Percentiles rank a stretch among this genome's conserved stretches.
phyloP scores from a whole-genome alignment of 495 filamentous ascomycete species.

The Lasiosphaeria miniovina region DNA sequence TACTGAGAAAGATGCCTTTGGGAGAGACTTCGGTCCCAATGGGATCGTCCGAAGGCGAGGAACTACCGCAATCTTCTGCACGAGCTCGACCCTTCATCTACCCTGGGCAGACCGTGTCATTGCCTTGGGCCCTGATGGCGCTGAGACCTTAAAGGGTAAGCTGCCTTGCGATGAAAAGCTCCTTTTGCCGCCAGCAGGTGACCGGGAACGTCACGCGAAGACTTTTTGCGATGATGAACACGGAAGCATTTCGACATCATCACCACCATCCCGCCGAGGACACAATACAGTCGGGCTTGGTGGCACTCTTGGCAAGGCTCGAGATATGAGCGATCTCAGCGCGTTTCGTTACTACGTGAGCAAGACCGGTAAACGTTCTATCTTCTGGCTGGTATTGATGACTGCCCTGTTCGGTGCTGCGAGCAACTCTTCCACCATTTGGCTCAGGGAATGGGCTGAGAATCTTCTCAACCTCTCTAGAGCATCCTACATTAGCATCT shows the following conservation, averaged over 20 bases:
- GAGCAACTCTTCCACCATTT: neutral
- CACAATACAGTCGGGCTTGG: neutral
- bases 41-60: constrained; percentile 14
- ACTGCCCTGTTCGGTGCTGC: neutral
- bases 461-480: neutral
- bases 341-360: constrained; percentile 3
- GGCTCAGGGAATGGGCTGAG: neutral
- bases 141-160: neutral
- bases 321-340: neutral
- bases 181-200: no score
- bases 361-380: neutral
- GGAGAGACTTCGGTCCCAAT: constrained; percentile 40
- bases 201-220: no score
- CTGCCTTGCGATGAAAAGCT: neutral
- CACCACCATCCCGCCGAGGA: constrained; percentile 2
- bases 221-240: no score
- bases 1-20: constrained; percentile 56
- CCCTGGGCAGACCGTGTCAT: constrained; percentile 49
- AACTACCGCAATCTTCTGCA: constrained; percentile 9
- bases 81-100: constrained; percentile 22
- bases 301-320: neutral
- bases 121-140: neutral
- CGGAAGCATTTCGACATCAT: no score
- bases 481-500: neutral
- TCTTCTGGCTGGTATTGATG: neutral